phyloP scores from a whole-genome alignment of 768 basidiomycete genomes.

The Termitomyces sp. region DNA sequence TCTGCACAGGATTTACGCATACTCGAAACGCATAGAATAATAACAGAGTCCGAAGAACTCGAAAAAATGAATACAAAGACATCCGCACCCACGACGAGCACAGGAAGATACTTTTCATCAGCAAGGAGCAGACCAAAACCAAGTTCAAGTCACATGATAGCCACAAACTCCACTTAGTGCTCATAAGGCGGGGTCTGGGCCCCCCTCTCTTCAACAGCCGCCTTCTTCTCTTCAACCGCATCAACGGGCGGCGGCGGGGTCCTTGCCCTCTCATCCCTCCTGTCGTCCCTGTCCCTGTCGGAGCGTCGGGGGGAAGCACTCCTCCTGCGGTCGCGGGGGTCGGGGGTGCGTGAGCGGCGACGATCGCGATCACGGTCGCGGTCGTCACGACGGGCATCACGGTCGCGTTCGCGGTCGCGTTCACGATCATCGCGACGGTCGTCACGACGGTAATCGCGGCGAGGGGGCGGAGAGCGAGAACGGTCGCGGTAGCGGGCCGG shows the following conservation, averaged over 20 bases:
- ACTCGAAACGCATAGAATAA: constrained; percentile 1
- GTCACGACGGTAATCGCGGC: constrained; percentile 29
- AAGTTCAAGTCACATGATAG: background rate
- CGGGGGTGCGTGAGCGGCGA: constrained; percentile 44
- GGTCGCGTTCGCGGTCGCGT: constrained; percentile 32
- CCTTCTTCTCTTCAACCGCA: constrained; percentile 1
- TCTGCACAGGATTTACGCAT: constrained; percentile 11
- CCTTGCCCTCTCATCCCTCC: constrained; percentile 36
- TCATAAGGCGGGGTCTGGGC: constrained; percentile 12
- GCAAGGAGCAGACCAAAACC: background rate
- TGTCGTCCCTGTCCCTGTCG: constrained; percentile 9
- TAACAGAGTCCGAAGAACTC: background rate
- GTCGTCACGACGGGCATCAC: constrained; percentile 36
- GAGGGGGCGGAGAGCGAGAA: constrained; percentile 44
- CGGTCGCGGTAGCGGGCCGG: constrained; percentile 26
- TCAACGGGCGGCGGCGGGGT: constrained; percentile 36
- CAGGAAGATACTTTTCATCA: constrained; percentile 11
- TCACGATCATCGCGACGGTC: constrained; percentile 36
- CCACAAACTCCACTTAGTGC: constrained; percentile 1
- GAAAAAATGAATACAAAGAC: constrained; percentile 1
- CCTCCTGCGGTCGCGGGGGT: constrained; percentile 26
- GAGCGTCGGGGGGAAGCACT: constrained; percentile 9
- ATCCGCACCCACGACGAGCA: background rate
- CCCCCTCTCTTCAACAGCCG: constrained; percentile 5
- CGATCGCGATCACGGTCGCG: constrained; percentile 19